Evolutionary conservation across 306 rosid species (phyloP).

Genomic region (Canavalia ensiformis): DNA sequence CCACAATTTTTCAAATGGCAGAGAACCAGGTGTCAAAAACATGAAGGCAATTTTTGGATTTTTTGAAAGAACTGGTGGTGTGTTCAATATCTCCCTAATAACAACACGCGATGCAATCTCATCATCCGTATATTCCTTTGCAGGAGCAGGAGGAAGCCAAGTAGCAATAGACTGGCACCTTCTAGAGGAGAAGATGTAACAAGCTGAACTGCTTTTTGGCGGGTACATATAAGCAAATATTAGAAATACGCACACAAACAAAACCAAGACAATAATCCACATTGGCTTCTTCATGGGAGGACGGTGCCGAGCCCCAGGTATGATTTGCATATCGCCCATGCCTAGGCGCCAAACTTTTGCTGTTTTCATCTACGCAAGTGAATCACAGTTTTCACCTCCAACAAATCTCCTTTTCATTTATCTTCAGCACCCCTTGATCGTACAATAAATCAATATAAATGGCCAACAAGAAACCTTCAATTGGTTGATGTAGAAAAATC

Average conservation of each 20-base stretch:
- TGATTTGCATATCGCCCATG: slow-evolving; percentile 75
- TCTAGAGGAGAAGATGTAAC: slow-evolving; percentile 73
- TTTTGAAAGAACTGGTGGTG: slow-evolving; percentile 55
- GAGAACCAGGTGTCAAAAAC: slow-evolving; percentile 88
- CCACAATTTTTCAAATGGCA: slow-evolving; percentile 96
- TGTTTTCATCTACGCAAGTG: slow-evolving; percentile 70
- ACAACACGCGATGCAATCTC: slow-evolving; percentile 85
- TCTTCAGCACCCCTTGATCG: slow-evolving; percentile 35
- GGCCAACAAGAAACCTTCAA: slow-evolving; percentile 40
- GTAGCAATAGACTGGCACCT: slow-evolving; percentile 66
- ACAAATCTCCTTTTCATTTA: slow-evolving; percentile 39
- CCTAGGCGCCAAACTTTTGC: slow-evolving; percentile 65
- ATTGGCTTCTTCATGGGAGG: slow-evolving; percentile 77
- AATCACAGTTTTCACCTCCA: slow-evolving; percentile 53
- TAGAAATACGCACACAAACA: slow-evolving; percentile 73
- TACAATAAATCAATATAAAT: slow-evolving; percentile 19
- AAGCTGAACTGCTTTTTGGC: slow-evolving; percentile 66
- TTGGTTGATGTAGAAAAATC: slow-evolving; percentile 38
- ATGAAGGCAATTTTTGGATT: slow-evolving; percentile 87
- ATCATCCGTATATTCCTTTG: slow-evolving; percentile 73
- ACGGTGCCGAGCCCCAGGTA: slow-evolving; percentile 84
- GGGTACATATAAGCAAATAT: slow-evolving; percentile 85
- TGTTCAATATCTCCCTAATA: slow-evolving; percentile 76
- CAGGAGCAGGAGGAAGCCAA: slow-evolving; percentile 89
- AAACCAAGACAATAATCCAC: slow-evolving; percentile 84